A percentile compares a stretch with the other conserved stretches of the same genome.
phyloP scores from a whole-genome alignment of 805 yeast genomes.

The Osmozyma mogii region DNA sequence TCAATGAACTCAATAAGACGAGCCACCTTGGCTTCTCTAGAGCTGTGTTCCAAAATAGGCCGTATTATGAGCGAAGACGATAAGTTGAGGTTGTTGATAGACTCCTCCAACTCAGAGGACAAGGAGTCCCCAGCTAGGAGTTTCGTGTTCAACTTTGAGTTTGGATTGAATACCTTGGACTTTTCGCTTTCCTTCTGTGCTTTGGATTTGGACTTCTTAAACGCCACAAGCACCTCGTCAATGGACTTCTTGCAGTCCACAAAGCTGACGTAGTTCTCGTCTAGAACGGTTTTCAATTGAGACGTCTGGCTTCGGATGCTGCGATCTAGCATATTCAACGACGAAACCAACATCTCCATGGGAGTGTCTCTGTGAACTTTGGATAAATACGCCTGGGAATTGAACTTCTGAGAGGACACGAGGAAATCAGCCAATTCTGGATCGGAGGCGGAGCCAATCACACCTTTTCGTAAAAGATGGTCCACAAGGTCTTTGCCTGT shows the following conservation, averaged over 20 bases:
- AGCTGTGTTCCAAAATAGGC: slow-evolving; percentile 33
- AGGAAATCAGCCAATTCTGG: slow-evolving; percentile 23
- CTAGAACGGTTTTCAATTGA: slow-evolving; percentile 29
- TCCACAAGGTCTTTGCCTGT: slow-evolving; percentile 21
- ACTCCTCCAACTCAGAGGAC: slow-evolving; percentile 28
- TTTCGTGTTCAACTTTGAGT: slow-evolving; percentile 11
- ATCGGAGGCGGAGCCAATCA: slow-evolving; percentile 21
- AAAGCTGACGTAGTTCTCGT: slow-evolving; percentile 28
- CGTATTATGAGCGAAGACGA: slow-evolving; percentile 31
- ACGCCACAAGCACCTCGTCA: slow-evolving; percentile 29
- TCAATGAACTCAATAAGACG: slow-evolving; percentile 29
- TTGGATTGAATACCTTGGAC: slow-evolving; percentile 31
- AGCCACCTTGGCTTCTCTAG: slow-evolving; percentile 25
- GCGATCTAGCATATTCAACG: slow-evolving; percentile 24
- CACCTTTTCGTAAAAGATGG: slow-evolving; percentile 16
- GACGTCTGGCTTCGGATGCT: slow-evolving; percentile 28
- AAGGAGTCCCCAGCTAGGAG: slow-evolving; percentile 17
- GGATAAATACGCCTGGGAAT: slow-evolving; percentile 28
- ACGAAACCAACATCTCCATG: slow-evolving; percentile 24
- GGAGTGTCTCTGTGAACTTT: slow-evolving; percentile 30
- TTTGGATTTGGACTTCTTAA: slow-evolving; percentile 25
- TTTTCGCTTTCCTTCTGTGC: slow-evolving; percentile 29
- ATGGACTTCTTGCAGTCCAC: slow-evolving; percentile 30
- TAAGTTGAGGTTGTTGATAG: slow-evolving; percentile 30
- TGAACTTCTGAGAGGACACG: slow-evolving; percentile 29